A percentile compares a stretch with the other conserved stretches of the same genome.
Conservation (phyloP, 225 moss, liverwort and hornwort genomes). For the Rhytidiadelphus loreus region DNA sequence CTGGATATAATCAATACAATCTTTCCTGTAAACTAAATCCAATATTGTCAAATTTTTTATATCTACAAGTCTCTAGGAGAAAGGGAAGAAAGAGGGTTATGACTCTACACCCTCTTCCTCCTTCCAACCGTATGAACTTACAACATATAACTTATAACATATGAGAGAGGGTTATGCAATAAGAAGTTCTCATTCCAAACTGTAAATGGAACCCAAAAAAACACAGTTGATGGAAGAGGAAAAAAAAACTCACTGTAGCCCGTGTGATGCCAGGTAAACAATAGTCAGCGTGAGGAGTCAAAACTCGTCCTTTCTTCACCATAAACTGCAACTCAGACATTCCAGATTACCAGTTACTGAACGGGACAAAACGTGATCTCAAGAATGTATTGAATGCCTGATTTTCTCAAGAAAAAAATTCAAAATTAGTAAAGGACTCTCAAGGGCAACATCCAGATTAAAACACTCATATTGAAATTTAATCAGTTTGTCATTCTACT, state of each 20-base stretch:
- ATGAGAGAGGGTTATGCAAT: not conserved
- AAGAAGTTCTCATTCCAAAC: not conserved
- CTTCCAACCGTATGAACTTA: not conserved
- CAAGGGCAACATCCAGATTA: not conserved
- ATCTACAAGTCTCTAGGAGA: not conserved
- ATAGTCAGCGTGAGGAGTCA: conserved; percentile 74
- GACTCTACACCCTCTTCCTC: not conserved
- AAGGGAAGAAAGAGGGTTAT: not conserved
- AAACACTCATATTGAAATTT: not conserved
- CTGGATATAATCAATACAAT: not conserved
- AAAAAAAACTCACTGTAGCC: conserved; percentile 39
- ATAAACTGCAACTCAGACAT: conserved; percentile 55
- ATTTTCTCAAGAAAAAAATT: not conserved
- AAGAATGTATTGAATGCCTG: not conserved
- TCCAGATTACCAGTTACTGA: not conserved
- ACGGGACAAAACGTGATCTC: not conserved
- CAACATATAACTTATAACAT: not conserved
- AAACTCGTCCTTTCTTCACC: conserved; percentile 76
- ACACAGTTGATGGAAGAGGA: not conserved
- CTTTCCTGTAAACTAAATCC: not conserved
- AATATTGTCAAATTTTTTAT: not conserved
- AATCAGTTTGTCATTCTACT: not conserved
- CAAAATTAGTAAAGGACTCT: not conserved
- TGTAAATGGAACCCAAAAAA: not conserved
- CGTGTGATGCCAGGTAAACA: conserved; percentile 82